Evolutionary conservation across 768 basidiomycete genomes (phyloP).

Genomic region (Suillus sp.): DNA sequence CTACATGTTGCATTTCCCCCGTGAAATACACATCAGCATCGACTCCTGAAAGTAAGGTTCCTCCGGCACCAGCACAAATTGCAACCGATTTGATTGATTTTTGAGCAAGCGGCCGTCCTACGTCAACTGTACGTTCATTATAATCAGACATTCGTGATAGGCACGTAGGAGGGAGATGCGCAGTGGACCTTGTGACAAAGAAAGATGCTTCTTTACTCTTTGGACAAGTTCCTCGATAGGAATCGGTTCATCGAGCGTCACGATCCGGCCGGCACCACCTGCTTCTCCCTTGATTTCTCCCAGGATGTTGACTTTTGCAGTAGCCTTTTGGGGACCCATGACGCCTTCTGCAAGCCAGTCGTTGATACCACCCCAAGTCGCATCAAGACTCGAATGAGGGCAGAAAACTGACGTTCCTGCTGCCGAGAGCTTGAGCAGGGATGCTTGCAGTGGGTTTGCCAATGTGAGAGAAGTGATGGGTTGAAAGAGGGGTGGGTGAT

Average conservation of each 20-base stretch:
- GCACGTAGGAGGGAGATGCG: constrained; percentile 12
- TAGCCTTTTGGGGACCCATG: constrained; percentile 36
- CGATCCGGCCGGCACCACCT: constrained; percentile 70
- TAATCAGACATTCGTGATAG: neutral
- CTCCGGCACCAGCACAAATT: constrained; percentile 91
- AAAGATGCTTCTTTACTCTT: constrained; percentile 71
- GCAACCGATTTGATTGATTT: constrained; percentile 62
- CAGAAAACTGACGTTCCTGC: constrained; percentile 84
- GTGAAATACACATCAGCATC: constrained; percentile 89
- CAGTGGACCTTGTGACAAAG: constrained; percentile 53
- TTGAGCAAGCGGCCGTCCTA: constrained; percentile 50
- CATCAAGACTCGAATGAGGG: constrained; percentile 89
- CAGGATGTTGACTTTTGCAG: constrained; percentile 37
- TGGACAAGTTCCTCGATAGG: constrained; percentile 59
- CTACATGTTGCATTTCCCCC: constrained; percentile 89
- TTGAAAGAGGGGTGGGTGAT: constrained; percentile 85
- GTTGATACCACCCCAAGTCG: constrained; percentile 83
- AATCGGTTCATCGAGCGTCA: constrained; percentile 60
- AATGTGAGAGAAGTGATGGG: constrained; percentile 77
- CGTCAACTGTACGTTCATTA: constrained; percentile 53
- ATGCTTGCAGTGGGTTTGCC: constrained; percentile 73
- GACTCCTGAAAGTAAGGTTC: constrained; percentile 68
- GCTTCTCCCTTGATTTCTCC: constrained; percentile 45
- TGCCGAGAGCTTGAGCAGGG: constrained; percentile 77
- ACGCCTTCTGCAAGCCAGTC: constrained; percentile 79